These are phyloP conservation scores for Mrakia frigida DNA, from an alignment of 768 basidiomycete genomes.

Conservation along the genomic window DNA sequence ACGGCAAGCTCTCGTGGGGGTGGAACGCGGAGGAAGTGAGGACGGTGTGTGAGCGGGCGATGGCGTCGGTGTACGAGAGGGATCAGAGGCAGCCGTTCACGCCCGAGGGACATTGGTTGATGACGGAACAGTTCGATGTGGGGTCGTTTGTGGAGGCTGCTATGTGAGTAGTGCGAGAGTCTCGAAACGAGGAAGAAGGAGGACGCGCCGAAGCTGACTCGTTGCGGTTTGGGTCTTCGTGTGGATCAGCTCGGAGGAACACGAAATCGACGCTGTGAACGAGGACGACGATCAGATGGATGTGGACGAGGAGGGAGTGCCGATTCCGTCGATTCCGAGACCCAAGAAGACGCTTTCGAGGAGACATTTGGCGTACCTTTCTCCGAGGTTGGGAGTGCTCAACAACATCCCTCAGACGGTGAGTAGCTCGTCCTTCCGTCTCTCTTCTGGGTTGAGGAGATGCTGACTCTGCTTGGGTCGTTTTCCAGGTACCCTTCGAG, in stretches of 20 bases:
- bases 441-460: not conserved
- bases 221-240: not conserved
- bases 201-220: not conserved
- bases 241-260: slow-evolving; percentile 57
- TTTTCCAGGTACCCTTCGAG: slow-evolving; percentile 85
- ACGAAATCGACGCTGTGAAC: slow-evolving; percentile 26
- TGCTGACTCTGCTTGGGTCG: no score
- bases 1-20: slow-evolving; percentile 49
- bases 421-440: not conserved
- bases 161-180: slow-evolving; percentile 51
- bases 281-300: not conserved
- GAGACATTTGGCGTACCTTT: slow-evolving; percentile 67
- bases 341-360: slow-evolving; percentile 50
- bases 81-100: slow-evolving; percentile 79
- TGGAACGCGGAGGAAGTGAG: slow-evolving; percentile 64
- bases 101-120: slow-evolving; percentile 77
- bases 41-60: slow-evolving; percentile 66
- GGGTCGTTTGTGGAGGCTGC: slow-evolving; percentile 78
- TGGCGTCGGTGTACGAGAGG: slow-evolving; percentile 71
- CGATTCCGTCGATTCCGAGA: slow-evolving; percentile 28
- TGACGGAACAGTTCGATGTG: slow-evolving; percentile 56
- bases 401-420: slow-evolving; percentile 58
- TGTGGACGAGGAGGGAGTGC: slow-evolving; percentile 36
- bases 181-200: not conserved
- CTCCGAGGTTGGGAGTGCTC: slow-evolving; percentile 80